Evolutionary conservation across 164 flowering plant genomes (phyloP).

Genomic region (Aristolochia contorta): DNA sequence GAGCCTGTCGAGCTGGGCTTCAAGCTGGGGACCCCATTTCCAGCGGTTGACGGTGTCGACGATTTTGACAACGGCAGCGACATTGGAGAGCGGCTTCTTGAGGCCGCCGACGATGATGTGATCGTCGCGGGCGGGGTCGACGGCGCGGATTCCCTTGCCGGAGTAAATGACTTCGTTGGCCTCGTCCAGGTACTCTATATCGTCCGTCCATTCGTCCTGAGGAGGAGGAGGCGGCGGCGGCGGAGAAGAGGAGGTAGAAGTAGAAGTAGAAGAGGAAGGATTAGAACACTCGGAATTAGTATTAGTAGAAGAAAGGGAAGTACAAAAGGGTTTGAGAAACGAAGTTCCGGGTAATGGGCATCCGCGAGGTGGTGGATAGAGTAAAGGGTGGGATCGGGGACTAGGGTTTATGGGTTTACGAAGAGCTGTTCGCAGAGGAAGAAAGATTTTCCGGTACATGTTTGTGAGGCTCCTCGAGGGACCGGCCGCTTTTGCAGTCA

Average conservation of each 20-base stretch:
- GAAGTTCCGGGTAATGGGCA: background rate
- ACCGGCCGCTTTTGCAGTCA: too few relatives aligned
- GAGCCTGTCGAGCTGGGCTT: slow-evolving; percentile 73
- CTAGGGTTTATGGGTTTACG: background rate
- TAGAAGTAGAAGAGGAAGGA: background rate
- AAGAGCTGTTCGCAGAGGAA: too few relatives aligned
- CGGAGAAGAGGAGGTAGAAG: slow-evolving; percentile 10
- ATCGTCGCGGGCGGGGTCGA: slow-evolving; percentile 77
- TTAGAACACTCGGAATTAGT: too few relatives aligned
- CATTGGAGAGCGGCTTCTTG: slow-evolving; percentile 64
- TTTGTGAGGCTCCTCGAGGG: too few relatives aligned
- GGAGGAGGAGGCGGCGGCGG: slow-evolving; percentile 2
- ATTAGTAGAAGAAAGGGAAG: background rate
- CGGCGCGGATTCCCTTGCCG: slow-evolving; percentile 73
- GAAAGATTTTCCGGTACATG: too few relatives aligned
- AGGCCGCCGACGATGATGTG: slow-evolving; percentile 86
- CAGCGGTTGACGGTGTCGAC: slow-evolving; percentile 84
- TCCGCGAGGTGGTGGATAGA: background rate
- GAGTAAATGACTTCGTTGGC: slow-evolving; percentile 55
- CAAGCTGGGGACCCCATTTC: slow-evolving; percentile 99
- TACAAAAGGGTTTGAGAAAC: background rate
- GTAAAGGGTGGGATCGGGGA: background rate
- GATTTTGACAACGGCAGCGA: slow-evolving; percentile 64
- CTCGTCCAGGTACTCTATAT: slow-evolving; percentile 80
- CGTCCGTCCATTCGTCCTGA: slow-evolving; percentile 62